These are phyloP conservation scores for Pleurotus platypus DNA, from an alignment of 768 basidiomycete species.

Conservation along the genomic window DNA sequence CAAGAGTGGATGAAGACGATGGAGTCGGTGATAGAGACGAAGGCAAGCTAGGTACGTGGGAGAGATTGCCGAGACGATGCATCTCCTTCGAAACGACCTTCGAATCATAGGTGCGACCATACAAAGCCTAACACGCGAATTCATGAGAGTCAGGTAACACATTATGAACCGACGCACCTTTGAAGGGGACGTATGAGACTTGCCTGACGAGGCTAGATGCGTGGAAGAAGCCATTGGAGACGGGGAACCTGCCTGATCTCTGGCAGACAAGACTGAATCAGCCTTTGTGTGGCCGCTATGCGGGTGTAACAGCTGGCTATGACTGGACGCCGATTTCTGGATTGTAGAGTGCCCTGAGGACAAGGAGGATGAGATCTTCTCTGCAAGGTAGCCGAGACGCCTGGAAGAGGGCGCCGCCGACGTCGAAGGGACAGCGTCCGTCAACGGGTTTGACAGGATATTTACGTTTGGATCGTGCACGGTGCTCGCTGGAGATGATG, in stretches of 20 bases:
- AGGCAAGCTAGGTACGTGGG: slow-evolving; percentile 35
- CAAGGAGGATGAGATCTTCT: slow-evolving; percentile 37
- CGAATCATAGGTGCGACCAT: slow-evolving; percentile 73
- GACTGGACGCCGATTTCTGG: slow-evolving; percentile 6
- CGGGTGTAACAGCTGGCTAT: slow-evolving; percentile 32
- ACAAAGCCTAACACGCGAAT: slow-evolving; percentile 36
- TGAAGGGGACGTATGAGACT: slow-evolving; percentile 48
- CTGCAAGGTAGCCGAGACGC: slow-evolving; percentile 38
- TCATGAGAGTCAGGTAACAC: slow-evolving; percentile 11
- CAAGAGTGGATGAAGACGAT: slow-evolving; percentile 45
- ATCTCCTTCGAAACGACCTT: slow-evolving; percentile 82
- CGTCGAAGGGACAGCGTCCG: slow-evolving; percentile 23
- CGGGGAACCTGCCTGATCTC: slow-evolving; percentile 17
- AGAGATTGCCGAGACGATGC: slow-evolving; percentile 72
- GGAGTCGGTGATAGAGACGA: slow-evolving; percentile 49
- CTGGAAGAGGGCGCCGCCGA: slow-evolving; percentile 28
- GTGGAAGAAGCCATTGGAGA: slow-evolving; percentile 32
- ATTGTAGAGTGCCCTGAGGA: slow-evolving; percentile 19
- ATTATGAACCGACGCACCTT: slow-evolving; percentile 30
- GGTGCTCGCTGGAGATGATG: slow-evolving; percentile 15
- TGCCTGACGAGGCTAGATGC: slow-evolving; percentile 15
- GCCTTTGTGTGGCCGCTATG: slow-evolving; percentile 33
- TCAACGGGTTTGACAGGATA: slow-evolving; percentile 16
- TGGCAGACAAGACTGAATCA: slow-evolving; percentile 25
- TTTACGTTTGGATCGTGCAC: slow-evolving; percentile 30